These are phyloP conservation scores for Globisporangium takayamanum DNA, from an alignment of 352 stramenopile species.

Conservation along the genomic window DNA sequence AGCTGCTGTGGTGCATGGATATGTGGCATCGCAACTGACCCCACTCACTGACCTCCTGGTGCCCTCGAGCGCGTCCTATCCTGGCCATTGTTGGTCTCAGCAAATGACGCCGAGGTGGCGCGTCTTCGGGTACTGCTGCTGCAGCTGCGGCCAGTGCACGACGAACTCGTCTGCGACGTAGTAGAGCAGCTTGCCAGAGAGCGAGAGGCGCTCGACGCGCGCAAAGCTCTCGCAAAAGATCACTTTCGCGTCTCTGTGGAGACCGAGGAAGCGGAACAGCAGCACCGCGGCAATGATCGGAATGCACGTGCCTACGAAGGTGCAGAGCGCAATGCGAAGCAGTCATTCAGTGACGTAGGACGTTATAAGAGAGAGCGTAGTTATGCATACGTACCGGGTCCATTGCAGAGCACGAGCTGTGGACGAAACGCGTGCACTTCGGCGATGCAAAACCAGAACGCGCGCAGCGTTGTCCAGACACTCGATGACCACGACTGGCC, in stretches of 20 bases:
- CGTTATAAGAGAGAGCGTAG: background rate
- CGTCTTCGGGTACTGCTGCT: conserved; percentile 68
- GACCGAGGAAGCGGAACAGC: conserved; percentile 74
- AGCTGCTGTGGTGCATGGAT: too few species aligned
- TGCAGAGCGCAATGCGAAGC: background rate
- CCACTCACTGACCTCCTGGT: background rate
- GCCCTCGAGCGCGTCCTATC: background rate
- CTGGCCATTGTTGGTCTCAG: conserved; percentile 21
- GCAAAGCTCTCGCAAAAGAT: conserved; percentile 95
- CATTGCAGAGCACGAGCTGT: conserved; percentile 91
- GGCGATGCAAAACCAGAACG: conserved; percentile 68
- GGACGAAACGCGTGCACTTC: conserved; percentile 73
- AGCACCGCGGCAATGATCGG: conserved; percentile 86
- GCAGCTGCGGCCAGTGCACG: conserved; percentile 91
- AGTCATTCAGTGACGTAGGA: conserved; percentile 3
- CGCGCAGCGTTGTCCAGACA: conserved; percentile 81
- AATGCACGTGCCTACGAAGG: conserved; percentile 83
- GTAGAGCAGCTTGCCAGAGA: conserved; percentile 93
- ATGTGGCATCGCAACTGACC: background rate
- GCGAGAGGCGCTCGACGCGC: conserved; percentile 88
- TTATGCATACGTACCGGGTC: conserved; percentile 42
- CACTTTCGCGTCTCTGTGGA: conserved; percentile 66
- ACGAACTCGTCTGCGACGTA: conserved; percentile 91
- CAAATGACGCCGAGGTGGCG: conserved; percentile 87
- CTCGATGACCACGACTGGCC: conserved; percentile 90